Evolutionary conservation across 257 asterid species (phyloP).

Genomic region (Solanum bukasovii): DNA sequence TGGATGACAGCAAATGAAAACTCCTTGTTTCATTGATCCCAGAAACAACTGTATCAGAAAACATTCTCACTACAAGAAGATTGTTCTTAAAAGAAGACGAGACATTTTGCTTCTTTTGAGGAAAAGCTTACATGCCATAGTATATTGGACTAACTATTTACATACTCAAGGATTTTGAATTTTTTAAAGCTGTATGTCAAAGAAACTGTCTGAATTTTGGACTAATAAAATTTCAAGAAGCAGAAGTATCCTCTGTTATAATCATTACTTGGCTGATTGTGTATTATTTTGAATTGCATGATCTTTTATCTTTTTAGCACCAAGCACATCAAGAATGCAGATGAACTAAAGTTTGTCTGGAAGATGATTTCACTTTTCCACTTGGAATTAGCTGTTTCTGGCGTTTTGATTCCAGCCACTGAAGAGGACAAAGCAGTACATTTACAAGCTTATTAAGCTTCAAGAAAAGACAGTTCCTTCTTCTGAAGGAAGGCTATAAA

Average conservation of each 20-base stretch:
- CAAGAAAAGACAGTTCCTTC: neutral
- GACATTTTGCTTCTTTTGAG: neutral
- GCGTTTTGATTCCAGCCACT: neutral
- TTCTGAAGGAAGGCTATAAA: neutral
- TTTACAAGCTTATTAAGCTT: neutral
- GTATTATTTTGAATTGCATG: neutral
- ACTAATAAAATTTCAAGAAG: neutral
- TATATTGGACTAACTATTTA: neutral
- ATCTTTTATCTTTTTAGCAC: neutral
- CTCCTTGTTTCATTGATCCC: neutral
- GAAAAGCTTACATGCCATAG: neutral
- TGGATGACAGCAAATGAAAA: slow-evolving; percentile 43
- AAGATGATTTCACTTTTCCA: neutral
- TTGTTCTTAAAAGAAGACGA: neutral
- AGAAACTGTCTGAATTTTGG: neutral
- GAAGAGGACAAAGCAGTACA: neutral
- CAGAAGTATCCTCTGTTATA: neutral
- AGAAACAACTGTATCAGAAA: neutral
- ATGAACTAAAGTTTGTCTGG: neutral
- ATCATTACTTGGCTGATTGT: neutral
- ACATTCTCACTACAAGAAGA: neutral
- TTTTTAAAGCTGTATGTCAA: neutral
- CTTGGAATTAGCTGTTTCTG: neutral
- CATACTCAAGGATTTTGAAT: neutral
- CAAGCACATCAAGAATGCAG: neutral